Percentiles rank a stretch among this genome's conserved stretches.
These are phyloP conservation scores for Vigna radiata DNA, from an alignment of 306 rosid species.

Conservation along the genomic window DNA sequence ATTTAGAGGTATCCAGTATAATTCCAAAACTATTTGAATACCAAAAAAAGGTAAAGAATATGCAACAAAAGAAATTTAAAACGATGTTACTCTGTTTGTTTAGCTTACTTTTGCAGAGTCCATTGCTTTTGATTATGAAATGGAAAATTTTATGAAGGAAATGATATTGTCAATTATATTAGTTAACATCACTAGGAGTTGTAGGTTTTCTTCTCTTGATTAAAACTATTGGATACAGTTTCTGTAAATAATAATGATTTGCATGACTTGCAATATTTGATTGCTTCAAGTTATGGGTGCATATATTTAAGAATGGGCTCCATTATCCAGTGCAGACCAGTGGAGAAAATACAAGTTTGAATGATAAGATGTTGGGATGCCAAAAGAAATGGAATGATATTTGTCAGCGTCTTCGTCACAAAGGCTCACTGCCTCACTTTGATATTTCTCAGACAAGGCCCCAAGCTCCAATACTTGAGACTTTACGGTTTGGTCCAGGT, in stretches of 20 bases:
- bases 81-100: constrained; percentile 8
- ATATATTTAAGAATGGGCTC: constrained; percentile 55
- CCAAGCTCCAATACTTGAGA: constrained; percentile 55
- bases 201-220: constrained; percentile 19
- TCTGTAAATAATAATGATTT: constrained; percentile 14
- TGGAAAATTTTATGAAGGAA: constrained; percentile 13
- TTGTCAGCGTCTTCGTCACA: constrained; percentile 66
- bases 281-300: constrained; percentile 38
- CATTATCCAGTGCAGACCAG: constrained; percentile 73
- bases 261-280: constrained; percentile 34
- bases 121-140: background rate
- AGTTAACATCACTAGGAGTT: constrained; percentile 17
- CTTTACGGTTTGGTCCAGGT: constrained; percentile 46
- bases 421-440: constrained; percentile 47
- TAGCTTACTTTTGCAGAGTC: constrained; percentile 5
- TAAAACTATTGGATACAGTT: constrained; percentile 24
- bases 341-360: constrained; percentile 60
- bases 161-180: constrained; percentile 10
- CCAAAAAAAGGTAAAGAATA: background rate
- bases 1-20: background rate
- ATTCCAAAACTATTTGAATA: background rate
- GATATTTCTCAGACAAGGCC: constrained; percentile 54
- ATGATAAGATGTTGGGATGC: constrained; percentile 54
- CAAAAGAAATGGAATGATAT: constrained; percentile 81
- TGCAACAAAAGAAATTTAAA: constrained; percentile 28